Evolutionary conservation across 2,329 filamentous ascomycete species (phyloP), one percentile per base, ranked within the genome.

Genomic region (Trichophyton benhamiae): DNA sequence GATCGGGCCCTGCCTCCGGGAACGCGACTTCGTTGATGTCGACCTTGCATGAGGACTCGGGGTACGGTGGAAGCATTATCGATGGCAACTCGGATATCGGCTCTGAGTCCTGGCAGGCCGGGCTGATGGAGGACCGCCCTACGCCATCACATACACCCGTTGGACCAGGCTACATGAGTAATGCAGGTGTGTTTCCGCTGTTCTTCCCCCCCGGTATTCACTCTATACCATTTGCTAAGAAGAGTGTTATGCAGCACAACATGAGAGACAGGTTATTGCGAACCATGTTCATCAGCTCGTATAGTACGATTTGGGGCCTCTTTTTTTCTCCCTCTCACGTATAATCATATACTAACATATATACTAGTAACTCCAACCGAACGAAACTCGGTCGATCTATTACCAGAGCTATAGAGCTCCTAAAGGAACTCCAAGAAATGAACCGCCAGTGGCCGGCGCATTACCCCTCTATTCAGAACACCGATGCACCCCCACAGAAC

Each of bases 371-470:
- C 74, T 85, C 90, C 69, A 96, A 97, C 72, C 86, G 91, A 63
- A 88, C 86, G 4, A 85, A 88, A 36, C 83, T 99, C n/a, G 89
- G 85, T 49, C 87, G 91, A 63, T 88, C 91, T 13, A 96, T 99
- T 71, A 88, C 86, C 69, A 84, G 86, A 67, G 92, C 91, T 7
- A 84, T 96, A 62, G 90, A 96, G 63, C 84, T 90, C 1, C 77
- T 99, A 66, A 87, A 87, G 72, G 84, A 84, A 63, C 81, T 99
- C 62, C 91, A 95, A 74, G 82, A 91, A 65, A 94, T 89, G 82
- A 99, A 99, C 70, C 78, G 87, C 13, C 83, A 86, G 70, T 97
- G 94, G 94, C 94, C 94, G 0, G 92, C 91, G 36, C 89, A 95
- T 72, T 99, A 99, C 72, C 94, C 94, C 60, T 89, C 91, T 1